phyloP scores from a whole-genome alignment of 2,329 filamentous ascomycete species.

The Trichoderma atrobrunneum region DNA sequence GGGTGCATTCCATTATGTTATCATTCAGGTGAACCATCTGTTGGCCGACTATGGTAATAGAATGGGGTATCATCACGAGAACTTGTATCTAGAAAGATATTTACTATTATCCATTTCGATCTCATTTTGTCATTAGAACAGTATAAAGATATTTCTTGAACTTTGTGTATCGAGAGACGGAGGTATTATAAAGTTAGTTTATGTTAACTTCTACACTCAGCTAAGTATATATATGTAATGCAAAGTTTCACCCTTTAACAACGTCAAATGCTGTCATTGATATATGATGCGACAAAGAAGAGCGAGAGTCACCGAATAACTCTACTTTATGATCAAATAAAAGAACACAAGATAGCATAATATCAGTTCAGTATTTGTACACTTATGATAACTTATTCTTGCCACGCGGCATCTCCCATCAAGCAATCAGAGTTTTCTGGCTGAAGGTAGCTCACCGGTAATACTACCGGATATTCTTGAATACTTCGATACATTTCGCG shows the following conservation, averaged over 20 bases:
- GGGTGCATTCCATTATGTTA: background rate
- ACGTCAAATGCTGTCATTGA: background rate
- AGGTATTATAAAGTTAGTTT: background rate
- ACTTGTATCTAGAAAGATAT: background rate
- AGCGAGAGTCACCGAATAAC: no score
- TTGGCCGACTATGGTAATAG: background rate
- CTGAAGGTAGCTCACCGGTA: no score
- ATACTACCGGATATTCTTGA: no score
- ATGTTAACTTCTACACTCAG: background rate
- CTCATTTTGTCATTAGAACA: background rate
- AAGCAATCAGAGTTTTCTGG: no score
- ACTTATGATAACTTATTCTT: no score
- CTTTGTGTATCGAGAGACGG: background rate
- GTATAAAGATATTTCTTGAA: background rate
- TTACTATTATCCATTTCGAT: background rate
- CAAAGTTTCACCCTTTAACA: rapidly evolving
- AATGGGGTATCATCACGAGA: background rate
- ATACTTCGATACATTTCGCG: no score
- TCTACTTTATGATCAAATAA: no score
- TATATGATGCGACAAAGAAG: no score
- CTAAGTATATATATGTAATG: background rate
- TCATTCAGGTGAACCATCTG: background rate
- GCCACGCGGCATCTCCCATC: no score
- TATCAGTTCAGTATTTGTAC: no score
- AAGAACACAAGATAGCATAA: no score